Conservation (phyloP, 2,329 filamentous ascomycete species). For the Biscogniauxia sp. region DNA sequence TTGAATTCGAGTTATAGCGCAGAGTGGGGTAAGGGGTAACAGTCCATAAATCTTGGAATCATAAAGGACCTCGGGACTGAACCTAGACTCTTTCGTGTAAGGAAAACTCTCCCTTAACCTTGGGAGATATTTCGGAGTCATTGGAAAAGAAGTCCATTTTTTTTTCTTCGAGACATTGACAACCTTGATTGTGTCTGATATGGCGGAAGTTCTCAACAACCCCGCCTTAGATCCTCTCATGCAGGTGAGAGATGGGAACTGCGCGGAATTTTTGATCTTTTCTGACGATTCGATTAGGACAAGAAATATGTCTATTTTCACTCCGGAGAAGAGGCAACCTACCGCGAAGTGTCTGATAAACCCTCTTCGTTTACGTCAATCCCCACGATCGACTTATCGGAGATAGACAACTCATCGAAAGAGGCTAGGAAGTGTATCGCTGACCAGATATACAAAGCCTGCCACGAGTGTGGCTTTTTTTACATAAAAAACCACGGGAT, state of each 20-base stretch:
- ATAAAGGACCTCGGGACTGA: not conserved
- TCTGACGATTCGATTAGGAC: constrained; percentile 8
- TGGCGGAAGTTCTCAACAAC: constrained; percentile 1
- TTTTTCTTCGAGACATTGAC: not conserved
- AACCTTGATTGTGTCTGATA: not conserved
- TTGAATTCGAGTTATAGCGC: not conserved
- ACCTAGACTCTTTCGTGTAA: not conserved
- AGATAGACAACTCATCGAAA: constrained; percentile 22
- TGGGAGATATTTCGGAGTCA: not conserved
- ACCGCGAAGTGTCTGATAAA: constrained; percentile 28
- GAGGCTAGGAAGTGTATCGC: constrained; percentile 24
- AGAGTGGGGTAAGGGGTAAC: not conserved
- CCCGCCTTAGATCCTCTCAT: not conserved
- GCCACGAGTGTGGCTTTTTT: constrained; percentile 30
- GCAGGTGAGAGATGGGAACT: constrained; percentile 1
- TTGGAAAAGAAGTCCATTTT: no score
- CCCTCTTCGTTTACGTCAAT: constrained; percentile 32
- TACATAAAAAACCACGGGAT: constrained; percentile 34
- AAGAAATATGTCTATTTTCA: constrained; percentile 32
- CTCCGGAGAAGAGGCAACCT: constrained; percentile 31
- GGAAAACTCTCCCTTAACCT: not conserved
- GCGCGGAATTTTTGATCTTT: not conserved
- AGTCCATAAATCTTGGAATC: not conserved
- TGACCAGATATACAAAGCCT: constrained; percentile 25
- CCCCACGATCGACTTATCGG: constrained; percentile 31